These are phyloP conservation scores for Prunus mongolica DNA, from an alignment of 306 rosid species.

Conservation along the genomic window DNA sequence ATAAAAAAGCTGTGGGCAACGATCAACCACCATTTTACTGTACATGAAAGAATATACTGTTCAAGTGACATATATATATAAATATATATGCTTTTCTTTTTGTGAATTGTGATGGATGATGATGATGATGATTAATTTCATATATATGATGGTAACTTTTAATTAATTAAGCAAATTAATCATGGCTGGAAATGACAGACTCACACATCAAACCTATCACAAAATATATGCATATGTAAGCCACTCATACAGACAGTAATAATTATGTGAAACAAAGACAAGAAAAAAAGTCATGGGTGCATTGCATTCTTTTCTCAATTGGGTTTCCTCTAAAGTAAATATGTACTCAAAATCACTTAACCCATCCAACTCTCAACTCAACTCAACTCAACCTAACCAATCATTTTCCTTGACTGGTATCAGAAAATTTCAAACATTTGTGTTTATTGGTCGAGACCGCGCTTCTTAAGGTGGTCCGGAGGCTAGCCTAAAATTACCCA, in stretches of 20 bases:
- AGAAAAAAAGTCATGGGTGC: neutral
- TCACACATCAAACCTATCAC: slow-evolving; percentile 18
- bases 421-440: neutral
- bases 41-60: slow-evolving; percentile 21
- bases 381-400: slow-evolving; percentile 14
- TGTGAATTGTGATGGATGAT: slow-evolving; percentile 26
- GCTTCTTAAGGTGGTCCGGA: slow-evolving; percentile 21
- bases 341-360: slow-evolving; percentile 9
- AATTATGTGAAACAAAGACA: slow-evolving; percentile 43
- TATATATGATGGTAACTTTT: slow-evolving; percentile 16
- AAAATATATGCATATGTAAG: slow-evolving; percentile 25
- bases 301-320: neutral
- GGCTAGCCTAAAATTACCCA: slow-evolving; percentile 6
- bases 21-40: slow-evolving; percentile 34
- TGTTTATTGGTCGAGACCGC: slow-evolving; percentile 22
- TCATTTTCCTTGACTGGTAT: slow-evolving; percentile 28
- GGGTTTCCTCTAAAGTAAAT: slow-evolving; percentile 1
- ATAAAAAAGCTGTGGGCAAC: slow-evolving; percentile 1
- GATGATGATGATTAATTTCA: slow-evolving; percentile 41
- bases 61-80: neutral
- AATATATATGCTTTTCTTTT: slow-evolving; percentile 1
- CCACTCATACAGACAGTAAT: slow-evolving; percentile 48
- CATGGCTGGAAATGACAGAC: slow-evolving; percentile 33
- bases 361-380: slow-evolving; percentile 8
- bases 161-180: neutral